Conservation (phyloP, 2,329 filamentous ascomycete genomes). For the Penicillium freii region DNA sequence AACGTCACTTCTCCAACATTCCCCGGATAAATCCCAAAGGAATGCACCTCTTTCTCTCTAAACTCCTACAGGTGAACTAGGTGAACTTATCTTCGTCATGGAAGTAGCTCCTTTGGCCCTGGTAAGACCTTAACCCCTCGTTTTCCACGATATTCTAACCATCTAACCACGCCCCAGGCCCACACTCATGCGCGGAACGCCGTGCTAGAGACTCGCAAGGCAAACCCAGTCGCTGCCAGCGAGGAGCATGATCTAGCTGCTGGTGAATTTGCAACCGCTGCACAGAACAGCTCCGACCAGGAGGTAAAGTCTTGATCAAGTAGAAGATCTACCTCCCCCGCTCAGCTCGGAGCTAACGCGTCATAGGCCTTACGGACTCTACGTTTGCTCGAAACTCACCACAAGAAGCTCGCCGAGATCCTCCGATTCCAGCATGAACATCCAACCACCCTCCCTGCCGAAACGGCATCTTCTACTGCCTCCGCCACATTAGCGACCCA, state of each 20-base stretch:
- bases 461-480: constrained; percentile 9
- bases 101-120: constrained; percentile 67
- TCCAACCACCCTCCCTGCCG: constrained; percentile 34
- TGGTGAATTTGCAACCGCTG: constrained; percentile 80
- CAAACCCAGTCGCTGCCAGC: constrained; percentile 75
- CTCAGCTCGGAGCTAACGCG: constrained; percentile 6
- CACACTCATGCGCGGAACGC: constrained; percentile 88
- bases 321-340: background rate
- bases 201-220: constrained; percentile 65
- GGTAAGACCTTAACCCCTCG: constrained; percentile 40
- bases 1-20: constrained; percentile 8
- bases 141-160: constrained; percentile 8
- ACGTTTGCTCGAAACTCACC: constrained; percentile 81
- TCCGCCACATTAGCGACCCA: constrained; percentile 18
- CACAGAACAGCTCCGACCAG: constrained; percentile 64
- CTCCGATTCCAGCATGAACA: constrained; percentile 67
- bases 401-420: constrained; percentile 76
- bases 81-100: constrained; percentile 49
- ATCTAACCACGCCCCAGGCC: constrained; percentile 53
- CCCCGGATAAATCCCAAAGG: background rate
- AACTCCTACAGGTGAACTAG: background rate
- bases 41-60: background rate
- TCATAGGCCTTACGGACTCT: constrained; percentile 73
- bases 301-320: constrained; percentile 46
- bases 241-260: constrained; percentile 87